Evolutionary conservation across 2,329 filamentous ascomycete genomes (phyloP).

Genomic region (Pyricularia pennisetigena): DNA sequence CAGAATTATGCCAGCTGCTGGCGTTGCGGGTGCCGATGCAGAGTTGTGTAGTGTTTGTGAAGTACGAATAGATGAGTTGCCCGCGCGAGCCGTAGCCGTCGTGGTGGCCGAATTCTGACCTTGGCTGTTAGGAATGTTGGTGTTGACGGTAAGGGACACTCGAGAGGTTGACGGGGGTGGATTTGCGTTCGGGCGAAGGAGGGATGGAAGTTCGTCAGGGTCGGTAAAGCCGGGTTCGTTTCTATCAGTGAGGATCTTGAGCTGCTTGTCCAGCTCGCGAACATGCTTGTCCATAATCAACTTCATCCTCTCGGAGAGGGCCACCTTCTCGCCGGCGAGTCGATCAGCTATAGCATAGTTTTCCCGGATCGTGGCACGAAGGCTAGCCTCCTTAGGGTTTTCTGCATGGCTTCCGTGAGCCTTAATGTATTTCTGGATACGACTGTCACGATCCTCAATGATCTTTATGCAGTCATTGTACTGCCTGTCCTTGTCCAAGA

Average conservation of each 20-base stretch:
- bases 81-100: slow-evolving; percentile 29
- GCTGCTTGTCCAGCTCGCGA: slow-evolving; percentile 50
- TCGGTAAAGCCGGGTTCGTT: slow-evolving; percentile 52
- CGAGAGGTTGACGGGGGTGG: slow-evolving; percentile 23
- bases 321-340: slow-evolving; percentile 66
- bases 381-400: slow-evolving; percentile 65
- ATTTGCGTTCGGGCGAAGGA: slow-evolving; percentile 49
- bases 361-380: slow-evolving; percentile 56
- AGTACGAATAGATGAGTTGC: slow-evolving; percentile 37
- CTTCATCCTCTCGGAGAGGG: slow-evolving; percentile 55
- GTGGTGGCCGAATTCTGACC: slow-evolving; percentile 21
- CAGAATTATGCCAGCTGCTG: slow-evolving; percentile 50
- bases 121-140: slow-evolving; percentile 17
- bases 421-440: slow-evolving; percentile 75
- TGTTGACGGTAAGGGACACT: slow-evolving; percentile 24
- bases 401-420: slow-evolving; percentile 61
- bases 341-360: slow-evolving; percentile 60
- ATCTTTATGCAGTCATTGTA: slow-evolving; percentile 59
- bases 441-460: slow-evolving; percentile 62
- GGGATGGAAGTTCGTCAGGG: slow-evolving; percentile 52
- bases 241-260: slow-evolving; percentile 52
- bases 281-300: slow-evolving; percentile 52
- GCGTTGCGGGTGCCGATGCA: slow-evolving; percentile 49
- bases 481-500: slow-evolving; percentile 66
- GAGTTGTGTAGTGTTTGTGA: slow-evolving; percentile 39